Evolutionary conservation across 108 stramenopile species (phyloP), one percentile per base, ranked within the genome.

Genomic region (Skeletonema tropicum): DNA sequence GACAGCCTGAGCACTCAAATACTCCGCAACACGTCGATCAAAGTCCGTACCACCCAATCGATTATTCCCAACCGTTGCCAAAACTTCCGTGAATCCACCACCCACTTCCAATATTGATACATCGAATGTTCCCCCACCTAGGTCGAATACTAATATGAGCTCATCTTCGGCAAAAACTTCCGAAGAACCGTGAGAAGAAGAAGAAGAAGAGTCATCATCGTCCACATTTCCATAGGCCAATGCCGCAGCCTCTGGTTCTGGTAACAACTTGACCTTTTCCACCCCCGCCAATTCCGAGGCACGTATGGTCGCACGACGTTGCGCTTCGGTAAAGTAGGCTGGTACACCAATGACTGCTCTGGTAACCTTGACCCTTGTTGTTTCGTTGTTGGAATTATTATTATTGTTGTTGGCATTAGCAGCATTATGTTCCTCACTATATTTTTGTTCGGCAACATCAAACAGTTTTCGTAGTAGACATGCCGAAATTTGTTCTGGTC

Each of bases 181-280:
- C 9, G 82, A 80, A 32, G 86, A 64, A 29, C n/a, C n/a, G n/a
- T n/a, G n/a, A n/a, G n/a, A n/a, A n/a, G n/a, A n/a, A 7, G 81
- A 80, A 32, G 86, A 64, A 29, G 68, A 75, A 15, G 38, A 48
- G 36, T 63, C 31, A 48, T 41, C 42, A 12, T 29, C 26, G 26
- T 29, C 26, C 26, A 68, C 81, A 62, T 92, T 61, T 0, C 94
- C 95, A 83, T 98, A 98, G 1, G 96, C 96, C 60, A 98, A 70
- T 7, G 98, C 98, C 12, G 98, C 98, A 29, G 98, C 98, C 77
- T 97, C 97, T 4, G 98, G 98, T 72, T 98, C 98, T n/a, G 89
- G 71, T 55, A 98, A 73, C 48, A 97, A 73, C 63, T 92, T 89
- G 1, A 96, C 93, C 73, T 94, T 94, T 4, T 86, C 68, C 35